phyloP scores from a whole-genome alignment of 148 eudicot species.

The Rhododendron williamsianum region DNA sequence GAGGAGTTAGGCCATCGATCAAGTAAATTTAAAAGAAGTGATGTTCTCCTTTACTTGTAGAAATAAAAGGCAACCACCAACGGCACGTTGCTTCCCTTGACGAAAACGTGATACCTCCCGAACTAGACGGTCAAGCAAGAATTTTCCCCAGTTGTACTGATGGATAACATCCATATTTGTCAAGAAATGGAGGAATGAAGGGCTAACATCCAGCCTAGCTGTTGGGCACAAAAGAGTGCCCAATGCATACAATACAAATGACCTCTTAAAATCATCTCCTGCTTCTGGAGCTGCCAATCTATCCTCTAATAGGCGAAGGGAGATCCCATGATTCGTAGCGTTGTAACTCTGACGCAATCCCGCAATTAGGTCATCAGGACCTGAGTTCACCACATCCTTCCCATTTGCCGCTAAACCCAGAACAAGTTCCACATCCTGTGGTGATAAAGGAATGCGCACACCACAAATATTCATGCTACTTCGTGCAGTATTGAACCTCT shows the following conservation, averaged over 20 bases:
- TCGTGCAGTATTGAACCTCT: conserved; percentile 35
- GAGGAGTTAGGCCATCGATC: background rate
- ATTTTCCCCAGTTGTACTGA: conserved; percentile 43
- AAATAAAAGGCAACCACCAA: conserved; percentile 49
- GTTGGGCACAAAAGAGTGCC: conserved; percentile 47
- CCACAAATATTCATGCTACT: conserved; percentile 40
- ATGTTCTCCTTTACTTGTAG: conserved; percentile 28
- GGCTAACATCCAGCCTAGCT: conserved; percentile 47
- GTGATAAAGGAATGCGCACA: conserved; percentile 37
- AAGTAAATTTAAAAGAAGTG: background rate
- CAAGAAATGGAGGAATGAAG: conserved; percentile 37
- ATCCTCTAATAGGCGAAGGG: conserved; percentile 36
- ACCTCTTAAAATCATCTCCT: conserved; percentile 41
- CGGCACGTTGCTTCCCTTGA: conserved; percentile 45
- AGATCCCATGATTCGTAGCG: conserved; percentile 43
- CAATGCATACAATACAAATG: conserved; percentile 38
- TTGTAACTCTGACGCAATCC: conserved; percentile 32
- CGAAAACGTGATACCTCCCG: conserved; percentile 44
- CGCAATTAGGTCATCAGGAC: conserved; percentile 33
- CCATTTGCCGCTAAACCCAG: conserved; percentile 39
- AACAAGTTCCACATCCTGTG: conserved; percentile 43
- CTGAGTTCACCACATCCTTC: conserved; percentile 41
- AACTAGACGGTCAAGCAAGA: conserved; percentile 42
- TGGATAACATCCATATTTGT: conserved; percentile 39
- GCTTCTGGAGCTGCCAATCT: conserved; percentile 37